A percentile compares a stretch with the other conserved stretches of the same genome.
Conservation (phyloP, 164 flowering plant genomes). For the Liquidambar formosana region DNA sequence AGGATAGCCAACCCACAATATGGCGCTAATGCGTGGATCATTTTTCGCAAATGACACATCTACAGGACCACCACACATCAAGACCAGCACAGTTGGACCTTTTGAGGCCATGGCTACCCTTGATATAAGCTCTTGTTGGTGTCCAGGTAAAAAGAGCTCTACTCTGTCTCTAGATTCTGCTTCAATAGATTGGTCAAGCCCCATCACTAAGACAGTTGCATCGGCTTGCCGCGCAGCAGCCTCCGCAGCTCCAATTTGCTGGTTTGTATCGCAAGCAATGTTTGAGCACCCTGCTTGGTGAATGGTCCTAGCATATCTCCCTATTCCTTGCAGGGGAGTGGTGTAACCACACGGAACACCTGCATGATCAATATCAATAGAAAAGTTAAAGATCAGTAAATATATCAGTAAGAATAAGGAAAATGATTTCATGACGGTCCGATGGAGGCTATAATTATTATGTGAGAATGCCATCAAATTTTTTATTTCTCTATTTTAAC, state of each 20-base stretch:
- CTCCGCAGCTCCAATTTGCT: constrained; percentile 42
- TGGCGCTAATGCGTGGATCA: constrained; percentile 58
- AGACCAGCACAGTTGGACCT: constrained; percentile 60
- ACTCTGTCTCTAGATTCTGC: constrained; percentile 53
- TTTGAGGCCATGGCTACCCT: constrained; percentile 57
- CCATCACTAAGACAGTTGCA: constrained; percentile 65
- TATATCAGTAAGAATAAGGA: no score
- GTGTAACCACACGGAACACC: constrained; percentile 64
- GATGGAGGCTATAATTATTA: no score
- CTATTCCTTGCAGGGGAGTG: constrained; percentile 59
- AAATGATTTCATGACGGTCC: no score
- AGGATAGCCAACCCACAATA: constrained; percentile 82
- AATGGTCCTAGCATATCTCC: constrained; percentile 44
- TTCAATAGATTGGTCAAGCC: constrained; percentile 67
- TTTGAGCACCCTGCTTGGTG: constrained; percentile 51
- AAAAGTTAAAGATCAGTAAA: no score
- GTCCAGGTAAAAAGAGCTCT: constrained; percentile 63
- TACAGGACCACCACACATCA: constrained; percentile 67
- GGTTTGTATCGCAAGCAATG: constrained; percentile 41
- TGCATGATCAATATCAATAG: constrained; percentile 14
- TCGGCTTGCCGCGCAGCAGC: constrained; percentile 57
- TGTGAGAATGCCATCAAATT: no score
- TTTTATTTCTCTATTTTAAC: no score
- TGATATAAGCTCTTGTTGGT: constrained; percentile 62
- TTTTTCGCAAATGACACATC: constrained; percentile 72